Conservation (phyloP, 805 yeast genomes). For the Cyberlindnera euphorbiiphila region DNA sequence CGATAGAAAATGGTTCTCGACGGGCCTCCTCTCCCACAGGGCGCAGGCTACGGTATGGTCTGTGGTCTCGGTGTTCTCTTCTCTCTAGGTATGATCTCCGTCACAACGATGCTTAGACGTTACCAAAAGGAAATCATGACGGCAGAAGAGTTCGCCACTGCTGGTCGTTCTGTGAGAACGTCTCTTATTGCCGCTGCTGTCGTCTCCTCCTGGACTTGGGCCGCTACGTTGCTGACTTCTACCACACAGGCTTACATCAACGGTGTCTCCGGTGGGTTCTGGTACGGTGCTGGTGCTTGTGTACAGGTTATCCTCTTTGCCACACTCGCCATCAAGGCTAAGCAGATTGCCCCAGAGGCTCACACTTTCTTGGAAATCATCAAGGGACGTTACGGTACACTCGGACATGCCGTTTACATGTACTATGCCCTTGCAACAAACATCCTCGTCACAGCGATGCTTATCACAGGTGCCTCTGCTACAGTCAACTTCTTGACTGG, state of each 20-base stretch:
- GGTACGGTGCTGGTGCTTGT: constrained; percentile 89
- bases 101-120: constrained; percentile 65
- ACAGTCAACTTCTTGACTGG: constrained; percentile 80
- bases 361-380: constrained; percentile 89
- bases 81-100: constrained; percentile 72
- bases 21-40: constrained; percentile 46
- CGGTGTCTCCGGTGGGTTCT: constrained; percentile 66
- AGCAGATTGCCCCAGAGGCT: constrained; percentile 85
- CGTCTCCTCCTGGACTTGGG: constrained; percentile 93
- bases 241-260: constrained; percentile 73
- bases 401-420: constrained; percentile 64
- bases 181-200: constrained; percentile 88
- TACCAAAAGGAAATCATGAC: constrained; percentile 85
- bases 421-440: constrained; percentile 86
- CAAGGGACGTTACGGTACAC: constrained; percentile 73
- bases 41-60: constrained; percentile 84
- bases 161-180: constrained; percentile 83
- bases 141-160: constrained; percentile 91
- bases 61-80: constrained; percentile 84
- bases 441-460: constrained; percentile 87
- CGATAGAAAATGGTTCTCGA: constrained; percentile 8
- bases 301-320: constrained; percentile 86
- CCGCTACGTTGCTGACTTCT: constrained; percentile 71
- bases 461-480: constrained; percentile 87
- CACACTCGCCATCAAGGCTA: constrained; percentile 81